A percentile compares a stretch with the other conserved stretches of the same genome.
Conservation (phyloP, 108 stramenopile genomes). For the Cyclotella kingstonii region DNA sequence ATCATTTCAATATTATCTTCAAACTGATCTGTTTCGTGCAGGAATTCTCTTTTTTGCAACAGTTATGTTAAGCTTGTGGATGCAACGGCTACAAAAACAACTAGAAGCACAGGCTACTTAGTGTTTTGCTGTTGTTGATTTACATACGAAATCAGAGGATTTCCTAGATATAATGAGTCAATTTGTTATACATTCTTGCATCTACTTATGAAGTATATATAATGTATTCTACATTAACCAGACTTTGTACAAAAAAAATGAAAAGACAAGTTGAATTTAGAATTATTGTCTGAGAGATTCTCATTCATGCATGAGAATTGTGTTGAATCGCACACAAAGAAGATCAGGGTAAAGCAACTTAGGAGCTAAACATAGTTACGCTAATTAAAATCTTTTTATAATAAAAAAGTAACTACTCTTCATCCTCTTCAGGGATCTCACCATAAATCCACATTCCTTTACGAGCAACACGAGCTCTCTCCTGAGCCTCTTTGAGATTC, state of each 20-base stretch:
- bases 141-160: background rate
- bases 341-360: too few relatives aligned
- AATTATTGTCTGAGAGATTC: too few relatives aligned
- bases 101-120: conserved; percentile 34
- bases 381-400: background rate
- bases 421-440: conserved; percentile 89
- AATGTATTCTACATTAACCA: too few relatives aligned
- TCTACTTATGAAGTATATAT: conserved; percentile 2
- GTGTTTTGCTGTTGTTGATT: background rate
- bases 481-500: conserved; percentile 66
- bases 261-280: too few relatives aligned
- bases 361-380: conserved; percentile 5
- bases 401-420: conserved; percentile 42
- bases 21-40: conserved; percentile 36
- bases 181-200: conserved; percentile 6
- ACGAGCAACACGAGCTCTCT: conserved; percentile 68
- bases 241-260: too few relatives aligned
- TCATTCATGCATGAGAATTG: too few relatives aligned
- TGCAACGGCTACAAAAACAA: conserved; percentile 27
- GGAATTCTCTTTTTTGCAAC: conserved; percentile 31
- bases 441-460: conserved; percentile 91
- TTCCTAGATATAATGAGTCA: background rate
- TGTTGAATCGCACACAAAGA: too few relatives aligned
- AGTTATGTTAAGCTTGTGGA: conserved; percentile 18
- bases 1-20: background rate